Conservation (phyloP, 495 filamentous ascomycete genomes). For the Pyronema domesticum region DNA sequence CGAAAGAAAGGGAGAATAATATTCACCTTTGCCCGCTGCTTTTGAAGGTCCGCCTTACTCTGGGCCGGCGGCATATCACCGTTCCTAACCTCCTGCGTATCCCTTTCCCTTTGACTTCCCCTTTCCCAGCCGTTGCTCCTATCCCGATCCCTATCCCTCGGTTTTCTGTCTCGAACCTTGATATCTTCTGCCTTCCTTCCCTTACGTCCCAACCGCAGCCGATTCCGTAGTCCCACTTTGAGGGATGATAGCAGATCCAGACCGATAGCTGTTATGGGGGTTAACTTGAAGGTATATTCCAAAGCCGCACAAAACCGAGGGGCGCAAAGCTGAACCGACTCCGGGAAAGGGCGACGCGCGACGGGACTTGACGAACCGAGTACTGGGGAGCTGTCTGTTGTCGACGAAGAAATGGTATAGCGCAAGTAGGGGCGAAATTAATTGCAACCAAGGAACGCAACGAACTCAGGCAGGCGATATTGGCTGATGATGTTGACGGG, state of each 20-base stretch:
- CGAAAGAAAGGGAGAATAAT: constrained; percentile 1
- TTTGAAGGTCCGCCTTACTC: constrained; percentile 73
- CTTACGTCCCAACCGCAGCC: neutral
- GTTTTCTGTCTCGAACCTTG: neutral
- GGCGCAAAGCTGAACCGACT: neutral
- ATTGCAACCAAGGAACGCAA: too few species aligned
- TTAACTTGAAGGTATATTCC: neutral
- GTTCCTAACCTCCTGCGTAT: constrained; percentile 2
- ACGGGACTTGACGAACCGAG: too few species aligned
- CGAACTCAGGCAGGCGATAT: too few species aligned
- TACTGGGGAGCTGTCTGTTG: too few species aligned
- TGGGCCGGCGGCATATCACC: constrained; percentile 29
- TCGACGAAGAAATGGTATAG: too few species aligned
- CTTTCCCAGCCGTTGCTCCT: neutral
- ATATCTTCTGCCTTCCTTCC: neutral
- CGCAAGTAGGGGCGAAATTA: too few species aligned
- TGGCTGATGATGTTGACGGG: too few species aligned
- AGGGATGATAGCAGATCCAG: constrained; percentile 2
- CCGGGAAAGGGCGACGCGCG: neutral
- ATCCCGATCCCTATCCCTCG: neutral
- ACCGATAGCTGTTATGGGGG: neutral
- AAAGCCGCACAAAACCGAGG: neutral
- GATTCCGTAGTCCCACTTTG: constrained; percentile 1
- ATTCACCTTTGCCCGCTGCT: constrained; percentile 81
- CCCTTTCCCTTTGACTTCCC: constrained; percentile 3